A percentile compares a stretch with the other conserved stretches of the same genome.
Evolutionary conservation across 495 filamentous ascomycete genomes (phyloP).

Genomic region (Xylaria sp.): DNA sequence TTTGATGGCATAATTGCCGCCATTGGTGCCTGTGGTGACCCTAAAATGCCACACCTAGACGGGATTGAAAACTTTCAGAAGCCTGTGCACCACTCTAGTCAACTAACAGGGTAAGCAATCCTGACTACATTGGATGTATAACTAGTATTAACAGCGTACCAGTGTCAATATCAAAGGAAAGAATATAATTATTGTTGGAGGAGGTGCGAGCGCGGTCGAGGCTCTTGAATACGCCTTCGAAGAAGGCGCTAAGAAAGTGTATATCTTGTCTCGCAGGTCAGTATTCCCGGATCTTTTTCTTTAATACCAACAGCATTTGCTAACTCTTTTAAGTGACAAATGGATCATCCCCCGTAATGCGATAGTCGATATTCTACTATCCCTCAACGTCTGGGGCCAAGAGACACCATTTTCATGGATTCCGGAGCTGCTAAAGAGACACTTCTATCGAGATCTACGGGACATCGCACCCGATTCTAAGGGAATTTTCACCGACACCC

Average conservation of each 20-base stretch:
- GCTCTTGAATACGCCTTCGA: constrained; percentile 80
- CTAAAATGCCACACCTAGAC: constrained; percentile 71
- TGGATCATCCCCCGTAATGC: constrained; percentile 88
- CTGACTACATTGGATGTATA: too few species aligned
- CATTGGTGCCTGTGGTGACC: constrained; percentile 79
- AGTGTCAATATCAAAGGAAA: constrained; percentile 67
- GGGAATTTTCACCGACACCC: constrained; percentile 81
- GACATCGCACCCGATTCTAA: constrained; percentile 73
- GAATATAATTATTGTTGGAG: constrained; percentile 76
- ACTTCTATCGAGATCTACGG: constrained; percentile 87
- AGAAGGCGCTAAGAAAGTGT: constrained; percentile 68
- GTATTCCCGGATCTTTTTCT: neutral
- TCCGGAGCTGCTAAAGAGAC: constrained; percentile 76
- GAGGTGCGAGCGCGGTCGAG: constrained; percentile 83
- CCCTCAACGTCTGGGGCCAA: constrained; percentile 79
- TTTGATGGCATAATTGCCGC: constrained; percentile 83
- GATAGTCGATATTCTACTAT: constrained; percentile 73
- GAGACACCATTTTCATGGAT: constrained; percentile 79
- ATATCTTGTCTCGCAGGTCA: constrained; percentile 70
- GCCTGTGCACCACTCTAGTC: constrained; percentile 74
- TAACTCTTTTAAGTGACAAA: constrained; percentile 62
- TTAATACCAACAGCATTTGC: neutral
- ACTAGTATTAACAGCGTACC: neutral
- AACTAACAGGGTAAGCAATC: constrained; percentile 64
- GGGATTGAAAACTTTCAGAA: constrained; percentile 72